Conservation (phyloP, 2,329 filamentous ascomycete genomes). For the Parastagonospora avenae region DNA sequence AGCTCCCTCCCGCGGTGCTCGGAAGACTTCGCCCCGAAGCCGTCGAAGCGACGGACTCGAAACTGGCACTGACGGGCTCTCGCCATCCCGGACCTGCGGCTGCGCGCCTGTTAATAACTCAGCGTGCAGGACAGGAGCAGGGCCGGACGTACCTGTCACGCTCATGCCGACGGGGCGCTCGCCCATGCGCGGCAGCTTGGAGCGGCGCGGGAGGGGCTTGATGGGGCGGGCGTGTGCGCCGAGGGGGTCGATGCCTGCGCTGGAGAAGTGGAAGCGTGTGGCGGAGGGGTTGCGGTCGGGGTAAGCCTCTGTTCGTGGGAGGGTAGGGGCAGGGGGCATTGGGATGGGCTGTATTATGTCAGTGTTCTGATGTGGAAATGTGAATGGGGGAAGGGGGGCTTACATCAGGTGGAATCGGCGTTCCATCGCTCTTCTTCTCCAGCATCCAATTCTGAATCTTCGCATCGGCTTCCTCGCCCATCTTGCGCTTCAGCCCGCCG, state of each 20-base stretch:
- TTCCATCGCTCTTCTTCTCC: too few species aligned
- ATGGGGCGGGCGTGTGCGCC: constrained; percentile 11
- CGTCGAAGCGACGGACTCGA: too few species aligned
- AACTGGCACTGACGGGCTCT: too few species aligned
- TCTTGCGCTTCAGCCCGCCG: background rate
- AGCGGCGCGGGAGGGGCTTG: background rate
- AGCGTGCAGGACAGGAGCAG: too few species aligned
- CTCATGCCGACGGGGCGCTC: too few species aligned
- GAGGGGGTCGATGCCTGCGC: constrained; percentile 6
- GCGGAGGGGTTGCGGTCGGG: background rate
- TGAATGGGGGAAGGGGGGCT: background rate
- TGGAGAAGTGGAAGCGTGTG: constrained; percentile 5
- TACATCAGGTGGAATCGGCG: background rate
- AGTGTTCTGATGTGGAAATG: background rate
- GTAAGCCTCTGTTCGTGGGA: background rate
- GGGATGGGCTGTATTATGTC: background rate
- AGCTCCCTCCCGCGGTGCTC: background rate
- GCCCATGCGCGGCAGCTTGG: background rate
- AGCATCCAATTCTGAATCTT: background rate
- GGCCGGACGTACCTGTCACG: too few species aligned
- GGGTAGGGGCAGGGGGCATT: background rate
- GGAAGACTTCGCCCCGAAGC: background rate
- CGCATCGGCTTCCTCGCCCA: background rate
- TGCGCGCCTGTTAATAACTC: too few species aligned
- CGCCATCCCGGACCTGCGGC: too few species aligned